Conservation (phyloP, 2,329 filamentous ascomycete genomes). For the Fusarium luffae region DNA sequence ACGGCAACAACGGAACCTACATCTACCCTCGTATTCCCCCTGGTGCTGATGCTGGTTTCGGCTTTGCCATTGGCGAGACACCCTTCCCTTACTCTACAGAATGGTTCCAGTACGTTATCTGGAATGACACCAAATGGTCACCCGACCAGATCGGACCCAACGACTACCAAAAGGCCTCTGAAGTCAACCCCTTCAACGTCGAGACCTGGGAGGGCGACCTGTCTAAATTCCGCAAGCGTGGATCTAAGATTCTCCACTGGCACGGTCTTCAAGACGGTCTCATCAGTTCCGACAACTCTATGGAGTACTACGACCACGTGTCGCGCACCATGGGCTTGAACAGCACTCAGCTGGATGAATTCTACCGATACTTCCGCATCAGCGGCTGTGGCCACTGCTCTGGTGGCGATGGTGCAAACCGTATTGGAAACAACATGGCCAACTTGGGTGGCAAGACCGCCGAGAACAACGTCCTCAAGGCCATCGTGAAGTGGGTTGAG, state of each 20-base stretch:
- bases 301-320: constrained; percentile 44
- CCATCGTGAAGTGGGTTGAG: constrained; percentile 63
- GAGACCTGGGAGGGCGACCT: constrained; percentile 54
- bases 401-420: constrained; percentile 57
- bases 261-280: constrained; percentile 52
- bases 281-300: constrained; percentile 42
- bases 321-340: constrained; percentile 43
- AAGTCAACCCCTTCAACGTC: constrained; percentile 27
- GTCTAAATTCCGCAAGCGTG: constrained; percentile 51
- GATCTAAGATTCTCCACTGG: constrained; percentile 59
- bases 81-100: constrained; percentile 27
- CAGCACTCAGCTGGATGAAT: constrained; percentile 55
- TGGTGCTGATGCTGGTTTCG: constrained; percentile 42
- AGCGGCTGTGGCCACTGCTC: constrained; percentile 61
- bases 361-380: constrained; percentile 65
- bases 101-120: constrained; percentile 56
- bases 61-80: constrained; percentile 37
- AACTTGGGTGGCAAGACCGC: constrained; percentile 45
- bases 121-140: constrained; percentile 51
- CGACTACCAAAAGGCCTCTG: constrained; percentile 55
- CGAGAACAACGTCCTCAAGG: constrained; percentile 58
- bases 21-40: constrained; percentile 33
- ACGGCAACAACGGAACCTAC: constrained; percentile 47
- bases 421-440: constrained; percentile 46
- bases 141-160: constrained; percentile 42